These are phyloP conservation scores for Phylloporus sp. DNA, from an alignment of 768 basidiomycete genomes.

Conservation along the genomic window DNA sequence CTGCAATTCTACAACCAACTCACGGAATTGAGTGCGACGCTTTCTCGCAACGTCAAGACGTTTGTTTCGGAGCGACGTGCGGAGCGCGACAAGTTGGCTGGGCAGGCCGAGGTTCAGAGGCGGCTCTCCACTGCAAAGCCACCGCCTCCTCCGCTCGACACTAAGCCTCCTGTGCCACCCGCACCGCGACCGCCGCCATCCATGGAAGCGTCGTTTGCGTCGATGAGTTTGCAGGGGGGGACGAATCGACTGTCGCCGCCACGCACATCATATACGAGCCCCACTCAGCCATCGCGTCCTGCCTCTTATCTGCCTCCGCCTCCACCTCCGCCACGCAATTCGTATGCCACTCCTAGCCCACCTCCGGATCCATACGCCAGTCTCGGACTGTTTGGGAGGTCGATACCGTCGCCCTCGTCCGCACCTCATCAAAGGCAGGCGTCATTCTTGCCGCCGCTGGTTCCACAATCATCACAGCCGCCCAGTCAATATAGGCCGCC, in stretches of 20 bases:
- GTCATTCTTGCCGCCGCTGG: constrained; percentile 13
- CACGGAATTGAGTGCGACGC: constrained; percentile 50
- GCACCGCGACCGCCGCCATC: constrained; percentile 38
- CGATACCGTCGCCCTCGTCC: constrained; percentile 17
- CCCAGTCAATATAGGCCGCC: constrained; percentile 16
- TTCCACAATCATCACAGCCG: constrained; percentile 19
- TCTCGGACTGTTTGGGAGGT: constrained; percentile 29
- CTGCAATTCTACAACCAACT: constrained; percentile 86
- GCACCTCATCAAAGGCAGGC: constrained; percentile 25
- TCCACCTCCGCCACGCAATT: constrained; percentile 26
- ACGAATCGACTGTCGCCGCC: constrained; percentile 28
- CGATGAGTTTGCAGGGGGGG: constrained; percentile 45
- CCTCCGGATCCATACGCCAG: constrained; percentile 35
- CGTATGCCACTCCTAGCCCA: constrained; percentile 20
- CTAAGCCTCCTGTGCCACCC: constrained; percentile 47
- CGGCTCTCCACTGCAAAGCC: constrained; percentile 45
- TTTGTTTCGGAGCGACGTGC: constrained; percentile 60
- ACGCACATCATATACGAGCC: constrained; percentile 21
- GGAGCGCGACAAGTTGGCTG: constrained; percentile 66
- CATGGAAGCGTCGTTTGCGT: constrained; percentile 49
- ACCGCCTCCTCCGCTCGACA: constrained; percentile 36
- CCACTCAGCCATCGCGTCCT: constrained; percentile 23
- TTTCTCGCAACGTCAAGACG: constrained; percentile 52
- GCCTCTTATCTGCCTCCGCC: constrained; percentile 13
- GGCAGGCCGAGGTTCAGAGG: constrained; percentile 68